Evolutionary conservation across 805 yeast species (phyloP), one percentile per base, ranked within the genome.

Genomic region (Yarrowia alimentaria): DNA sequence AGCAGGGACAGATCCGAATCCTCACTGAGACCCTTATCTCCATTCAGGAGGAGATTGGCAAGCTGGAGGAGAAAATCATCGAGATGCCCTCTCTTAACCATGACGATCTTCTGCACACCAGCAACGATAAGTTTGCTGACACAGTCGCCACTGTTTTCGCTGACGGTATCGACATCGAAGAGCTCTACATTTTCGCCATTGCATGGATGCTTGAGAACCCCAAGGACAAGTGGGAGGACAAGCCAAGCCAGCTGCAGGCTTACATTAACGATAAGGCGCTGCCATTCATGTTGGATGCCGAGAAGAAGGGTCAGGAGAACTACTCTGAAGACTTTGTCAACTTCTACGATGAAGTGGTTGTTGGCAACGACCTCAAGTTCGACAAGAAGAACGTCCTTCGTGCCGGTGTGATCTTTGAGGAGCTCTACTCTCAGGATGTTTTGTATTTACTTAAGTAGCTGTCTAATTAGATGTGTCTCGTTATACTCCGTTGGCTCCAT

Each of bases 331-430:
- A 43, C 30, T 43, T 43, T 30, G 50, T 30, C 6, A 29, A 30
- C 5, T 43, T 43, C 37, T 43, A 43, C 37, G 37, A 43, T 1
- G 50, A 43, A 22, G 24, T 43, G 5, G 22, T 43, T 10, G 37
- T 30, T n/a, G 22, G 14, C 16, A 43, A 43, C 29, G 20, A 13
- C 16, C 50, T 43, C 37, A 43, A 43, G 50, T 30, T 43, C 13
- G 37, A 30, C n/a, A 30, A 43, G 22, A 26, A 43, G 37, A 43
- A 43, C 16, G 28, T 43, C 20, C 30, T 43, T 19, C 20, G 37
- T 20, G 50, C 50, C 4, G 50, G 50, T 16, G 50, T 43, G 18
- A 43, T 43, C 30, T 43, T 43, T 18, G 50, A 43, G 37, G 50
- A 43, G 30, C 19, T 43, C 6, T 43, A 43, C 22, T 43, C 50